These are phyloP conservation scores for Didymella sp. DNA, from an alignment of 2,329 filamentous ascomycete species.

Conservation along the genomic window DNA sequence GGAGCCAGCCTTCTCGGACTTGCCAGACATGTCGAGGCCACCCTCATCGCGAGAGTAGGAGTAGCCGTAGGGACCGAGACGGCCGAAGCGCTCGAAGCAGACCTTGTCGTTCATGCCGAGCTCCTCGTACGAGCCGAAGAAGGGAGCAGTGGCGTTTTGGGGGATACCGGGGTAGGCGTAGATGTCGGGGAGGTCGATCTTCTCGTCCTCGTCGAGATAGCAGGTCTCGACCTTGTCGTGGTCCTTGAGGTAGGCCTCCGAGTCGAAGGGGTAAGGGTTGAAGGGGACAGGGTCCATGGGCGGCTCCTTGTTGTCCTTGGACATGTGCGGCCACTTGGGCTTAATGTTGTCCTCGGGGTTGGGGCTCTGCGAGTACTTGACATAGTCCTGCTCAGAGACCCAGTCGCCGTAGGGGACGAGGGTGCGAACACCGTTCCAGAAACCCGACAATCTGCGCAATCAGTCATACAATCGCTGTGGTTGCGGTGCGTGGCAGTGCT, in stretches of 20 bases:
- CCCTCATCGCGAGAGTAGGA: constrained; percentile 55
- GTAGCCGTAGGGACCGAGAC: constrained; percentile 59
- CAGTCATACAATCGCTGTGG: not conserved
- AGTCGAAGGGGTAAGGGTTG: constrained; percentile 56
- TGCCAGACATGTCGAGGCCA: constrained; percentile 57
- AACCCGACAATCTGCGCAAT: constrained; percentile 51
- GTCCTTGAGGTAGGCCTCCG: constrained; percentile 54
- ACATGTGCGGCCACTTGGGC: constrained; percentile 45
- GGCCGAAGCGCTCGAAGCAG: constrained; percentile 60
- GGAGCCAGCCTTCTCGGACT: constrained; percentile 54
- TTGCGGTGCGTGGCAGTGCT: constrained; percentile 18
- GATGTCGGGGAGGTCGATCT: constrained; percentile 64
- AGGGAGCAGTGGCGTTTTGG: constrained; percentile 56
- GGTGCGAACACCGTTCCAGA: constrained; percentile 58
- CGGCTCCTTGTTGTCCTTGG: constrained; percentile 49
- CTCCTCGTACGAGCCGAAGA: constrained; percentile 58
- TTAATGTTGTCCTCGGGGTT: constrained; percentile 49
- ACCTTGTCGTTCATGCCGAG: constrained; percentile 57
- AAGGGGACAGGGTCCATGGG: constrained; percentile 51
- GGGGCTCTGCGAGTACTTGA: constrained; percentile 51
- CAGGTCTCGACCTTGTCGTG: constrained; percentile 65
- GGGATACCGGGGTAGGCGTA: constrained; percentile 68
- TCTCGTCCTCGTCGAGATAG: constrained; percentile 67
- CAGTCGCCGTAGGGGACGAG: constrained; percentile 54
- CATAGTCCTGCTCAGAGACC: constrained; percentile 54